Evolutionary conservation across 2,329 filamentous ascomycete species (phyloP), one percentile per base, ranked within the genome.

Genomic region (Cladosporium colombiae): DNA sequence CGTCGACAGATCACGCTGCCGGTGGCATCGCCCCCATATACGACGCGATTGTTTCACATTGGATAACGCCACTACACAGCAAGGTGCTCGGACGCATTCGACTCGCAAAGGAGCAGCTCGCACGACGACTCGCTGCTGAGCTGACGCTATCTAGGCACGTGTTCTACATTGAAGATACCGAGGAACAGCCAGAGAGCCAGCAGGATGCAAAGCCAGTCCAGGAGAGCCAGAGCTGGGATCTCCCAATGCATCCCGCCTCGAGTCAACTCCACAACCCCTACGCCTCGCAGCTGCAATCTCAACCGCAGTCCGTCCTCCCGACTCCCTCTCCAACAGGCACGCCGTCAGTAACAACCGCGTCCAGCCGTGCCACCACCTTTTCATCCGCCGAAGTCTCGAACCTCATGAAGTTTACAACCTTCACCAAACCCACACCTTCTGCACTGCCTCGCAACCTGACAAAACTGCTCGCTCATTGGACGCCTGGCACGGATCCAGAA

Each of bases 381-480:
- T 68, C 70, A 8, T 70, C 74, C n/a, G 67, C 72, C 10, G 71
- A 75, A 44, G 62, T 75, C 31, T 64, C 69, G 18, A 77, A 79
- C 4, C 71, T 83, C 2, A 73, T 73, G 49, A 76, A 72, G 79
- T 63, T 46, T 69, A 75, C 80, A 2, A 70, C 69, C 0, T 76
- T 80, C 56, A 69, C 68, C 35, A 76, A 75, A 49, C 69, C 67
- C 29, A 66, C 65, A 37, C 69, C 66, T 0, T 49, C 70, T 0
- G 64, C 65, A 25, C 68, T 80, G 0, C 72, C 77, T 0, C 73
- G 74, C 16, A 74, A 70, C 18, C 71, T 81, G 5, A 71, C 69
- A 25, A 74, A 76, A 49, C 68, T 82, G 18, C 74, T 82, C 6
- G 70, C 74, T 35, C 81, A 82, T 64, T 83, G 81, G 81, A 68